These are phyloP conservation scores for Corchorus olitorius DNA, from an alignment of 345 rosid genomes.

Conservation along the genomic window DNA sequence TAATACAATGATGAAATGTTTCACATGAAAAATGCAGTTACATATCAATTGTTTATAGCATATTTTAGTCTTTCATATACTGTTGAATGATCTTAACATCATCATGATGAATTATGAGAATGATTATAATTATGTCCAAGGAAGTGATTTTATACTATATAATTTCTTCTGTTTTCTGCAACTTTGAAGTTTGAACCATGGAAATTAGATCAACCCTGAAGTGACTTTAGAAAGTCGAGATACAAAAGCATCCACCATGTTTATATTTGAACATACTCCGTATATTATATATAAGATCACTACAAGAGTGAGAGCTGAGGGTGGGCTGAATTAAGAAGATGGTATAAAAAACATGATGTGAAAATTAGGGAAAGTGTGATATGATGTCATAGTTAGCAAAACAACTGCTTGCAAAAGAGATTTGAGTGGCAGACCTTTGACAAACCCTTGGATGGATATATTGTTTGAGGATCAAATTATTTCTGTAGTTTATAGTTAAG, in stretches of 20 bases:
- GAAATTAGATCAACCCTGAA: background rate
- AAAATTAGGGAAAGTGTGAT: background rate
- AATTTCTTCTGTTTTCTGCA: background rate
- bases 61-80: background rate
- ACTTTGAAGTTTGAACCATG: background rate
- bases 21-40: background rate
- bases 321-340: background rate
- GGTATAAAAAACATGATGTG: background rate
- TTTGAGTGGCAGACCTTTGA: slow-evolving; percentile 8
- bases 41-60: background rate
- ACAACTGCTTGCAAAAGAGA: background rate
- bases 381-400: background rate
- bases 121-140: background rate
- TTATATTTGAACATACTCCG: background rate
- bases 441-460: slow-evolving; percentile 10
- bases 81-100: background rate
- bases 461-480: background rate
- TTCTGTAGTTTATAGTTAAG: background rate
- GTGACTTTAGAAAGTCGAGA: background rate
- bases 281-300: no score
- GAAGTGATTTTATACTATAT: background rate
- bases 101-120: background rate
- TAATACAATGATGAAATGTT: background rate
- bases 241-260: background rate
- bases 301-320: background rate